Evolutionary conservation across 345 rosid genomes (phyloP), one percentile per base, ranked within the genome.

Genomic region (Salix arbutifolia): DNA sequence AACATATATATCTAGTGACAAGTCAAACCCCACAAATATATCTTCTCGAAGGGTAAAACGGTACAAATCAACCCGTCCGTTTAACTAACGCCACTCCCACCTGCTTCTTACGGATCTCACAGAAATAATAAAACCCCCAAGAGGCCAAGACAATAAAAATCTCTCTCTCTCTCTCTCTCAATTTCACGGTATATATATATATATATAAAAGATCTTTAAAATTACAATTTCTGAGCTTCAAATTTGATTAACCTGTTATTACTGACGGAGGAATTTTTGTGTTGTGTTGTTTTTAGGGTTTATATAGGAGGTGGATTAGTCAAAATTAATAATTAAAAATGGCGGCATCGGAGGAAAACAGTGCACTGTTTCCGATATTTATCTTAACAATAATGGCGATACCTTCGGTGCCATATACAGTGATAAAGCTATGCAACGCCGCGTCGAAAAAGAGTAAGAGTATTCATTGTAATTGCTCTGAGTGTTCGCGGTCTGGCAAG

Each of bases 341-440:
- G 98, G 98, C 97, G 77, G 92, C 97, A 19, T 87, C 97, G 1
- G 97, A 96, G 80, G 99, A 96, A 89, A 96, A 80, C 74, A 85
- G 95, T 77, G 87, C 92, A 0, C 69, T 94, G 88, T 96, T 96
- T 85, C 99, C 99, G 6, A 96, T 94, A 79, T 96, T 96, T 78
- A 90, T 96, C 74, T 86, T 96, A 87, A 96, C 99, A 52, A 92
- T 94, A 69, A 90, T 94, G 97, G 97, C 98, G 42, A 84, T 94
- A 73, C 97, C 98, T 37, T 75, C 94, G 66, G 95, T 96, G 85
- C 99, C 98, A 42, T 94, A 92, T 64, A 96, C 98, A 0, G 74
- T 94, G 69, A 79, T 83, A 50, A 92, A 91, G 84, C 76, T 96
- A 74, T 91, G 92, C 79, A 86, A 77, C 56, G 97, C 96, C 75